Evolutionary conservation across 805 yeast species (phyloP), one percentile per base, ranked within the genome.

Genomic region (Candida railenensis): DNA sequence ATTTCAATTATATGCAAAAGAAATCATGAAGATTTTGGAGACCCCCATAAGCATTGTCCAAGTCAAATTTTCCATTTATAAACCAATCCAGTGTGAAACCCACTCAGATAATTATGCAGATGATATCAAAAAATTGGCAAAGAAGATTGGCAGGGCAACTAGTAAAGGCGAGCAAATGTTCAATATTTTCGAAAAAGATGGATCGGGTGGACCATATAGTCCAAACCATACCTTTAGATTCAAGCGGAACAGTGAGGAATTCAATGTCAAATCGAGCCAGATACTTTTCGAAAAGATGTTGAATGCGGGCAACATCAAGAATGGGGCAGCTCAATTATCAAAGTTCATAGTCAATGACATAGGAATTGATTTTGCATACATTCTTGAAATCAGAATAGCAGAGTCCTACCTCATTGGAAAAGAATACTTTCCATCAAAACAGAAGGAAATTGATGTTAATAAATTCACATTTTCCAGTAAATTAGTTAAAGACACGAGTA

Each of bases 181-280:
- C 20, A 67, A 80, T 1, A 74, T 80, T 1, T 81, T 78, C 58
- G 87, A 82, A 52, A 76, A 74, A 49, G 87, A 82, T 62, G 86
- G 86, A 0, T 78, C 85, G 4, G 87, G 87, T 14, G 74, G 76
- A 14, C 77, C 83, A n/a, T 82, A 81, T 53, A 66, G 72, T 2
- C 82, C 71, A 45, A 77, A 77, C 52, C 67, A 68, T 40, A 73
- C 67, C 47, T 70, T 80, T 45, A 63, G 76, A 47, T 73, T 74
- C 52, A 63, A 68, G 42, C 66, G 67, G 43, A 30, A 40, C 22
- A 20, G 37, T 5, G 30, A 40, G 3, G 33, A 28, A 11, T n/a
- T 15, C 37, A 15, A 30, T 19, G 22, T 11, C 12, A 37, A 19
- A 12, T 22, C 20, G 9, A 69, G 70, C 49, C 51, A 60, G 22